Evolutionary conservation across 768 basidiomycete species (phyloP), one percentile per base, ranked within the genome.

Genomic region (Grammothele lineata): DNA sequence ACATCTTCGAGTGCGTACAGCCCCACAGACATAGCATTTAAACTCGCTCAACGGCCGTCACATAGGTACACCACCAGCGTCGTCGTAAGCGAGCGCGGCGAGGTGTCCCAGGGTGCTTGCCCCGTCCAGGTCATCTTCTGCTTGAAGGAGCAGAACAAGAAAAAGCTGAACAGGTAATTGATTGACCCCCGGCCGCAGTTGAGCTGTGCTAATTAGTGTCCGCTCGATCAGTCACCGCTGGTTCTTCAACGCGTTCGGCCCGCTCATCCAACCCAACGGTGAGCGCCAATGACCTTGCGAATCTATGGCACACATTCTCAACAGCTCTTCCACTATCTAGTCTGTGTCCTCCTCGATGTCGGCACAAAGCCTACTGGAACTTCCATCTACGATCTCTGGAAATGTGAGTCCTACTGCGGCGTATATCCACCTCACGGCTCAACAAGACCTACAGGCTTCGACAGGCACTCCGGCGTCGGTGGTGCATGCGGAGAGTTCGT

Each of bases 221-320:
- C 14, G 27, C 14, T 7, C 21, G 2, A 19, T n/a, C 17, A 57
- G 86, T 57, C 92, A 96, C 60, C 79, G 93, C 17, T 96, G 93
- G 93, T 95, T 95, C 75, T 95, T 96, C 77, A 96, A 96, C 60
- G 93, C 90, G 0, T 89, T 95, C 54, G 88, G 89, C 18, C 90
- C 92, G 21, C 72, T 94, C 47, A 77, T 95, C 57, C 80, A 83
- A 52, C 86, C 92, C 32, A 91, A 92, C 58, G 86, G 87, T 84
- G 41, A 26, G 69, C 48, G 43, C 27, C 14, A n/a, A n/a, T n/a
- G n/a, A 36, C 19, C 25, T 34, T 7, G 5, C 10, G 12, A n/a
- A n/a, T n/a, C 8, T 43, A 15, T 24, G 39, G 18, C 34, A 34
- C 11, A 39, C 8, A 21, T 15, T 26, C 15, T 19, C 37, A n/a